Percentiles rank a stretch among this genome's conserved stretches.
These are phyloP conservation scores for Volvox reticuliferus DNA, from an alignment of 139 green algal genomes.

Conservation along the genomic window DNA sequence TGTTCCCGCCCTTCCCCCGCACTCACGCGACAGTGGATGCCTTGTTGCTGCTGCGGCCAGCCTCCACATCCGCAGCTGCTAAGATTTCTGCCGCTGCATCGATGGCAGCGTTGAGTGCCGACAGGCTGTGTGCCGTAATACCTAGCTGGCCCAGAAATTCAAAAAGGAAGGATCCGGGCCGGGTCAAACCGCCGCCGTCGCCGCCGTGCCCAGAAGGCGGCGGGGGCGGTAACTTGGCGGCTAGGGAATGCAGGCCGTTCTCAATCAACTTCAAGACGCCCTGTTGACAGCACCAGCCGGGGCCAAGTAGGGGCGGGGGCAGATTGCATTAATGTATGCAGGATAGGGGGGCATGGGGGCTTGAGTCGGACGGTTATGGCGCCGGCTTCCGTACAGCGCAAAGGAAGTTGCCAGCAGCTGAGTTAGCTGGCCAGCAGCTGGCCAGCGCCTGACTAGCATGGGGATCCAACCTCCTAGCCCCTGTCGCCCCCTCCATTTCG, in stretches of 20 bases:
- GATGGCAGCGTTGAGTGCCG: conserved; percentile 58
- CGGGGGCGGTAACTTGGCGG: conserved; percentile 35
- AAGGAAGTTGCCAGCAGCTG: no score
- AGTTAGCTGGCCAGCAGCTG: no score
- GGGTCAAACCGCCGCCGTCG: conserved; percentile 51
- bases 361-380: no score
- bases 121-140: conserved; percentile 53
- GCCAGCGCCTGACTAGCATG: no score
- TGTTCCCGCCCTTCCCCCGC: background rate
- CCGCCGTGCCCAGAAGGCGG: background rate
- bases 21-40: conserved; percentile 43
- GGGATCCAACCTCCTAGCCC: no score
- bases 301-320: no score
- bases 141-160: conserved; percentile 63
- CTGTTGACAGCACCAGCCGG: conserved; percentile 1
- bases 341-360: no score
- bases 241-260: conserved; percentile 48
- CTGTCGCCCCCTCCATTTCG: no score
- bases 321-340: no score
- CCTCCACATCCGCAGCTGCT: conserved; percentile 49
- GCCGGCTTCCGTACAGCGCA: no score
- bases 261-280: conserved; percentile 57
- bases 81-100: conserved; percentile 44
- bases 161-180: conserved; percentile 63
- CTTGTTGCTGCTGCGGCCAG: conserved; percentile 30